These are phyloP conservation scores for Dactylonectria estremocensis DNA, from an alignment of 2,329 filamentous ascomycete species.

Conservation along the genomic window DNA sequence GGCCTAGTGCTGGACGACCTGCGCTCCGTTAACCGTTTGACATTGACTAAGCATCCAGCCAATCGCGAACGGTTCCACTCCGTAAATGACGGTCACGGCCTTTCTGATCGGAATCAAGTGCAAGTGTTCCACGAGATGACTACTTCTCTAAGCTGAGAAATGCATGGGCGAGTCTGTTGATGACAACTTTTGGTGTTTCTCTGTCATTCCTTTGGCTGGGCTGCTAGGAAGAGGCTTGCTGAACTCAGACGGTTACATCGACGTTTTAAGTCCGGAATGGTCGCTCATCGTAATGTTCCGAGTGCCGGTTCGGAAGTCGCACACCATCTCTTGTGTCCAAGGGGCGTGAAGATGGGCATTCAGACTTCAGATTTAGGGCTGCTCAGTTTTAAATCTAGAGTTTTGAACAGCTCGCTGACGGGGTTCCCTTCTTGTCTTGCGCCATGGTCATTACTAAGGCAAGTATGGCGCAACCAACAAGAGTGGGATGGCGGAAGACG, in stretches of 20 bases:
- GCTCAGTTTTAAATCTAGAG: neutral
- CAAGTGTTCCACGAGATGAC: neutral
- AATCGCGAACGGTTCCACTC: neutral
- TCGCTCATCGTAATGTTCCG: neutral
- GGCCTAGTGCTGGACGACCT: neutral
- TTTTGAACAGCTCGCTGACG: neutral
- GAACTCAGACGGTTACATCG: neutral
- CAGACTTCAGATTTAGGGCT: neutral
- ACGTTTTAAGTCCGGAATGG: too few species aligned
- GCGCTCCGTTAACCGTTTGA: neutral
- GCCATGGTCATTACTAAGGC: conserved; percentile 5
- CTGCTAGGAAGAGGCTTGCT: neutral
- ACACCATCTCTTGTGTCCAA: neutral
- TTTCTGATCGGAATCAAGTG: neutral
- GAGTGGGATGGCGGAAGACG: conserved; percentile 37
- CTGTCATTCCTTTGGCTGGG: neutral
- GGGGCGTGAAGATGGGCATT: neutral
- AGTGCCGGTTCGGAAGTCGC: neutral
- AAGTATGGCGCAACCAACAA: conserved; percentile 33
- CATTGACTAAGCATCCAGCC: conserved; percentile 3
- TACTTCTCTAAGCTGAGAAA: neutral
- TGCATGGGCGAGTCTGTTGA: too few species aligned
- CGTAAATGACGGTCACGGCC: neutral
- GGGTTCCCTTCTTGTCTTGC: neutral
- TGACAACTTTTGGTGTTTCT: neutral